A percentile compares a stretch with the other conserved stretches of the same genome.
Conservation (phyloP, 2,329 filamentous ascomycete genomes). For the Colletotrichum acutatum region DNA sequence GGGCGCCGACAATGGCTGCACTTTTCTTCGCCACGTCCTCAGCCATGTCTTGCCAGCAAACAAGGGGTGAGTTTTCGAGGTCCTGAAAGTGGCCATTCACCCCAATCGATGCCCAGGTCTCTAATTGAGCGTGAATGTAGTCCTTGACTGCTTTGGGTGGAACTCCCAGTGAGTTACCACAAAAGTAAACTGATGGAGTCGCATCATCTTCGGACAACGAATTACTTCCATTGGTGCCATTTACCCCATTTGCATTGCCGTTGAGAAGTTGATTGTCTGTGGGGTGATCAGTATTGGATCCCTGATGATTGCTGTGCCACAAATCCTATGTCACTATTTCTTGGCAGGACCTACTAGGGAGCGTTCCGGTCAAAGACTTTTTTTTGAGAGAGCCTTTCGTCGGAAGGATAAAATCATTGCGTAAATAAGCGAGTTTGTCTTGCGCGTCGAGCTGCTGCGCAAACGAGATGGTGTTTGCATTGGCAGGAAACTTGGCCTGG, state of each 20-base stretch:
- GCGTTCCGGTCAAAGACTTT: conserved; percentile 61
- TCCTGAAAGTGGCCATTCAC: conserved; percentile 85
- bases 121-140: conserved; percentile 78
- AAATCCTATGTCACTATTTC: not conserved
- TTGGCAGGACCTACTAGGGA: conserved; percentile 49
- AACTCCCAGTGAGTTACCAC: conserved; percentile 82
- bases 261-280: conserved; percentile 38
- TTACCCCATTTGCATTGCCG: conserved; percentile 37
- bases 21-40: conserved; percentile 77
- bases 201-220: conserved; percentile 45
- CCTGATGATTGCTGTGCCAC: not conserved
- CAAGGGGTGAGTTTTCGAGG: conserved; percentile 74
- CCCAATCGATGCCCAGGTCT: conserved; percentile 86
- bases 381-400: conserved; percentile 77
- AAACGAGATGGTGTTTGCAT: conserved; percentile 59
- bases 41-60: conserved; percentile 82
- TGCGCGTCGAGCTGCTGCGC: conserved; percentile 66
- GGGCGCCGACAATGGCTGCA: conserved; percentile 79
- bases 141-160: conserved; percentile 75
- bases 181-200: conserved; percentile 73
- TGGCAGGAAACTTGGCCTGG: conserved; percentile 56
- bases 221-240: conserved; percentile 43
- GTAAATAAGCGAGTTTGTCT: conserved; percentile 69
- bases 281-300: not conserved
- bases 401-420: conserved; percentile 81